Evolutionary conservation across 2,329 filamentous ascomycete genomes (phyloP).

Genomic region (Xylaria polymorpha): DNA sequence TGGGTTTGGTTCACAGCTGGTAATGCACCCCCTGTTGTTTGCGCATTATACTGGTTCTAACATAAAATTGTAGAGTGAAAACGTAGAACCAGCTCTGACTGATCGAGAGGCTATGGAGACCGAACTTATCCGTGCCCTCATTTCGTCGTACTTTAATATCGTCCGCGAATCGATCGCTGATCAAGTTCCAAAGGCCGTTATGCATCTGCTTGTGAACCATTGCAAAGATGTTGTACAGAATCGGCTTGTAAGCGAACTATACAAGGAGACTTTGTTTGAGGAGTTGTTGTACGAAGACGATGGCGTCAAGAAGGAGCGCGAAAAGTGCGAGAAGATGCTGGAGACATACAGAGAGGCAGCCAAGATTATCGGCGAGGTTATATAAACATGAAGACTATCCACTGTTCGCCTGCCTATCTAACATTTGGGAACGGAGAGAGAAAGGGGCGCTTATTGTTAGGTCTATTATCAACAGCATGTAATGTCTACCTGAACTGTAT

Average conservation of each 20-base stretch:
- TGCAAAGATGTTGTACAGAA: constrained; percentile 99
- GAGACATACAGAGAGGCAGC: constrained; percentile 97
- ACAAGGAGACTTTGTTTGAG: constrained; percentile 90
- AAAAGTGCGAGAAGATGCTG: constrained; percentile 97
- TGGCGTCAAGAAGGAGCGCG: constrained; percentile 93
- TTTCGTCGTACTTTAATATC: constrained; percentile 99
- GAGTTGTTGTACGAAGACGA: constrained; percentile 98
- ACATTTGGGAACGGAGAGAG: background rate
- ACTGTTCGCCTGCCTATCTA: background rate
- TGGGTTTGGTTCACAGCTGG: constrained; percentile 63
- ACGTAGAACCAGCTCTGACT: constrained; percentile 86
- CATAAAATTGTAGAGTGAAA: constrained; percentile 58
- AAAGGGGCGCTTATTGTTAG: constrained; percentile 10
- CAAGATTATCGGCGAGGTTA: constrained; percentile 96
- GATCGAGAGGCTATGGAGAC: constrained; percentile 98
- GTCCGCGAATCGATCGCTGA: constrained; percentile 98
- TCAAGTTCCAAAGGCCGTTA: constrained; percentile 97
- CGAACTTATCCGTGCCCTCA: constrained; percentile 93
- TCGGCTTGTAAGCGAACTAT: constrained; percentile 92
- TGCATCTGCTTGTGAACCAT: constrained; percentile 98
- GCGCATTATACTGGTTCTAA: constrained; percentile 37
- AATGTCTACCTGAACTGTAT: constrained; percentile 34
- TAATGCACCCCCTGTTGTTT: constrained; percentile 57
- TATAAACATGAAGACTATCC: constrained; percentile 61
- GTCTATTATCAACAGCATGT: constrained; percentile 25